These are phyloP conservation scores for Terfezia claveryi DNA, from an alignment of 495 filamentous ascomycete species.

Conservation along the genomic window DNA sequence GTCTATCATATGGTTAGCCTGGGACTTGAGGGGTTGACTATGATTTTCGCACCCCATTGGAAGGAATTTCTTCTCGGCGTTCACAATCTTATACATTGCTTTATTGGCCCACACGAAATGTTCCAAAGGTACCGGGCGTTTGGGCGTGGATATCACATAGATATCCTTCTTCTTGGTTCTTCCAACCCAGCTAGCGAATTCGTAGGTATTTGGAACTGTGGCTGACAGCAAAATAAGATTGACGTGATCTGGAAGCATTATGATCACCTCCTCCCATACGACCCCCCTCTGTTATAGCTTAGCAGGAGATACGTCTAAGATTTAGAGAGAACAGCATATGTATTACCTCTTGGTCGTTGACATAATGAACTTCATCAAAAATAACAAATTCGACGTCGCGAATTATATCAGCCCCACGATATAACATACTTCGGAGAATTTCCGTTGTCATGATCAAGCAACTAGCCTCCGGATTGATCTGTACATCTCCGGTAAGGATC, in stretches of 20 bases:
- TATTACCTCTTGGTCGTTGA: constrained; percentile 65
- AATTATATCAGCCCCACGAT: constrained; percentile 86
- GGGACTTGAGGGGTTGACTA: too few species aligned
- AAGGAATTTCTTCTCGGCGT: constrained; percentile 69
- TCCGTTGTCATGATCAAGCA: constrained; percentile 99
- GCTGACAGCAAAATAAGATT: constrained; percentile 87
- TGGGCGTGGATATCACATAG: constrained; percentile 93
- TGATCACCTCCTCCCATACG: constrained; percentile 98
- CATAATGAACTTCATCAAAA: constrained; percentile 97
- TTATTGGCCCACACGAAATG: constrained; percentile 93
- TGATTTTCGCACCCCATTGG: constrained; percentile 25
- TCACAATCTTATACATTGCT: constrained; percentile 81
- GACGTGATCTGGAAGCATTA: constrained; percentile 95
- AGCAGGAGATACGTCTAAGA: not conserved
- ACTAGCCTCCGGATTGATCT: constrained; percentile 93
- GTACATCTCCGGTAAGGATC: constrained; percentile 90
- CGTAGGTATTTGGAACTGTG: constrained; percentile 89
- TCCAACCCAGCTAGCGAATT: constrained; percentile 97
- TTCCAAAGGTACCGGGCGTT: constrained; percentile 82
- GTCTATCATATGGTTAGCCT: constrained; percentile 29
- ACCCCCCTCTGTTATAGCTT: constrained; percentile 40
- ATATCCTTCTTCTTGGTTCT: constrained; percentile 97
- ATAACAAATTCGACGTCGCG: constrained; percentile 97
- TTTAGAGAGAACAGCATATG: not conserved
- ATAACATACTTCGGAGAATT: constrained; percentile 94